Percentiles rank a stretch among this genome's conserved stretches.
Evolutionary conservation across 257 asterid genomes (phyloP).

Genomic region (Avicennia marina): DNA sequence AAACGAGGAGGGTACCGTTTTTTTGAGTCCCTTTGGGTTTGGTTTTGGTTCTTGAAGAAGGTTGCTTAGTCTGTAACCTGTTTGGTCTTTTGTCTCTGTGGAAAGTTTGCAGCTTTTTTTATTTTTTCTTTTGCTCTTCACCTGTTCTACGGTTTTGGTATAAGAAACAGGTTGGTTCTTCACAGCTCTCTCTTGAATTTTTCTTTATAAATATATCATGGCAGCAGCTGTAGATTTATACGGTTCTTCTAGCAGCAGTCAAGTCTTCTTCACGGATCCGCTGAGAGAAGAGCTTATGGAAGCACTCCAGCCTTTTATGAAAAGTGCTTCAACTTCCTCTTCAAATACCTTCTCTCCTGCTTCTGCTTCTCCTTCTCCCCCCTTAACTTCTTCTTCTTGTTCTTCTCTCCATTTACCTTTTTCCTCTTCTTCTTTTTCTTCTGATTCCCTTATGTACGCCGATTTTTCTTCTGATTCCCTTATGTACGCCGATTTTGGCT

Average conservation of each 20-base stretch:
- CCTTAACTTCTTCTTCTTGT: slow-evolving; percentile 25
- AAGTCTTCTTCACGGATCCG: slow-evolving; percentile 52
- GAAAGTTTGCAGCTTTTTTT: slow-evolving; percentile 5
- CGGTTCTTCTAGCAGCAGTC: slow-evolving; percentile 31
- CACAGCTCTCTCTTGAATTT: no score
- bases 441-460: not conserved
- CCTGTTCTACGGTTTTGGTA: slow-evolving; percentile 43
- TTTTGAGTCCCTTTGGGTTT: slow-evolving; percentile 37
- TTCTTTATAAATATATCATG: slow-evolving; percentile 26
- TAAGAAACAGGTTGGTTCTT: slow-evolving; percentile 26
- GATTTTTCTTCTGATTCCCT: slow-evolving; percentile 29
- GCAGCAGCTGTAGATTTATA: slow-evolving; percentile 60
- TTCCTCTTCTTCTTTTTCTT: slow-evolving; percentile 15
- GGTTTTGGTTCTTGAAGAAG: no score
- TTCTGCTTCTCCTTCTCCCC: slow-evolving; percentile 10
- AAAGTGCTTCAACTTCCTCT: slow-evolving; percentile 45
- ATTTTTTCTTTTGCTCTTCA: not conserved
- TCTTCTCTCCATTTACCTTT: not conserved
- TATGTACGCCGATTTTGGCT: slow-evolving; percentile 28
- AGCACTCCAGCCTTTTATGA: slow-evolving; percentile 88
- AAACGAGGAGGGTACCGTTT: slow-evolving; percentile 50
- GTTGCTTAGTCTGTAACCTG: no score
- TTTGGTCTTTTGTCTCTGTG: slow-evolving; percentile 26
- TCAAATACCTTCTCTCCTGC: slow-evolving; percentile 9
- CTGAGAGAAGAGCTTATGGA: slow-evolving; percentile 71